phyloP scores from a whole-genome alignment of 2,329 filamentous ascomycete genomes.

The Magnaporthiopsis incrustans region DNA sequence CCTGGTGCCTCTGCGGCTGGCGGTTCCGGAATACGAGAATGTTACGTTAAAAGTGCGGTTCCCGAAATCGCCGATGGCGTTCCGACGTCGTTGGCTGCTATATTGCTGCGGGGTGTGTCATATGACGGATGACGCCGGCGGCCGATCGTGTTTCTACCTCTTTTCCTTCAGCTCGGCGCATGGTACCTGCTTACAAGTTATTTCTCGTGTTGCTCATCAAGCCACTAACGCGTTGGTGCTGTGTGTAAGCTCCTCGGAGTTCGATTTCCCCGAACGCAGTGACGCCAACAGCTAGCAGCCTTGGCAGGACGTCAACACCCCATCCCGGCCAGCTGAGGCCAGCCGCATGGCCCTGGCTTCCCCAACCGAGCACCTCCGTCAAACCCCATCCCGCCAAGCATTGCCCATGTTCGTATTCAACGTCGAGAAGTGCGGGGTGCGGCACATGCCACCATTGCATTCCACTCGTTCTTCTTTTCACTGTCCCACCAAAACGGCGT shows the following conservation, averaged over 20 bases:
- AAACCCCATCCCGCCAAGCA: neutral
- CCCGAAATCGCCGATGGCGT: neutral
- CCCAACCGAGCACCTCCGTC: no score
- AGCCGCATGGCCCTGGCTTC: neutral
- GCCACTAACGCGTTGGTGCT: no score
- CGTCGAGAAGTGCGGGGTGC: neutral
- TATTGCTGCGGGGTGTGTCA: neutral
- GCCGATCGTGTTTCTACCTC: neutral
- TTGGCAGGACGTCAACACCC: no score
- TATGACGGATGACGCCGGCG: neutral
- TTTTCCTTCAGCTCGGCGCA: no score
- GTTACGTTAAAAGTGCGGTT: neutral
- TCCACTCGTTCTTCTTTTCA: no score
- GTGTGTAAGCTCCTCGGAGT: no score
- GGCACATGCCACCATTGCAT: no score
- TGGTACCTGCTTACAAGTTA: no score
- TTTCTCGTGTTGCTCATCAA: no score
- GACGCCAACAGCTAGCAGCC: no score
- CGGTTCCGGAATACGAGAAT: neutral
- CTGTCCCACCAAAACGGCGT: neutral
- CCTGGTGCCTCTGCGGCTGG: neutral
- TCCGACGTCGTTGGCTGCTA: neutral
- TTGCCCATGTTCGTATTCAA: neutral
- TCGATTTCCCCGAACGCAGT: no score
- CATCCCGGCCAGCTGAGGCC: no score